A percentile compares a stretch with the other conserved stretches of the same genome.
Conservation (phyloP, 106 monocot species). For the Allium cepa region DNA sequence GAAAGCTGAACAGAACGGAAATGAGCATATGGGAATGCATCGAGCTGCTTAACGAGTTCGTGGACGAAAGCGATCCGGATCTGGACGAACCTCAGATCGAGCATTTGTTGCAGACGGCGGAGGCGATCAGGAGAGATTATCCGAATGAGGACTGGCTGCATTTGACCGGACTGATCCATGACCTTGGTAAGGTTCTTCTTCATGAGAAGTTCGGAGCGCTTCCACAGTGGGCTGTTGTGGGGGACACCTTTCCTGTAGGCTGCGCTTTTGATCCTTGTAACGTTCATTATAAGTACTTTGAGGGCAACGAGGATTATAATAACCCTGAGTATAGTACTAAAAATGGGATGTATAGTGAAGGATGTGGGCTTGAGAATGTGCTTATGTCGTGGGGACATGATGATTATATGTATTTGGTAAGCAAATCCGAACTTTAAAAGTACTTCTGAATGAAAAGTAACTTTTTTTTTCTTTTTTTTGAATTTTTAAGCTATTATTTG, state of each 20-base stretch:
- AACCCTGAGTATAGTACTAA: conserved; percentile 62
- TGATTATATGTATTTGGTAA: conserved; percentile 91
- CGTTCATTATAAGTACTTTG: conserved; percentile 70
- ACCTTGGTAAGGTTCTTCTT: conserved; percentile 9
- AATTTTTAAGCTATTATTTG: background rate
- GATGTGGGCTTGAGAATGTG: conserved; percentile 78
- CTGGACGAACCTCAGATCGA: conserved; percentile 85
- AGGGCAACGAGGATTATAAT: conserved; percentile 50
- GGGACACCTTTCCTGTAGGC: conserved; percentile 73
- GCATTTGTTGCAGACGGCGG: conserved; percentile 79
- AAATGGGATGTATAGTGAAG: conserved; percentile 66
- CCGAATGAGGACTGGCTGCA: conserved; percentile 84
- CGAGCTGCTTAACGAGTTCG: conserved; percentile 64
- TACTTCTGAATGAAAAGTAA: background rate
- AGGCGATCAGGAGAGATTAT: conserved; percentile 74
- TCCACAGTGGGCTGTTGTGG: conserved; percentile 12
- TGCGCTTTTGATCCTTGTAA: conserved; percentile 66
- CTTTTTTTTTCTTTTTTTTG: background rate
- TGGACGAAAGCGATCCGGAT: conserved; percentile 77
- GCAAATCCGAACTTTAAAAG: background rate
- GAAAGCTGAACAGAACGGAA: conserved; percentile 44
- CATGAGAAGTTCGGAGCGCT: conserved; percentile 1
- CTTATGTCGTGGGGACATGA: conserved; percentile 90
- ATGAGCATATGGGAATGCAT: conserved; percentile 85
- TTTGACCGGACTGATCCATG: conserved; percentile 67